Percentiles rank a stretch among this genome's conserved stretches.
phyloP scores from a whole-genome alignment of 1,284 basidiomycete genomes.

The Butyriboletus regius region DNA sequence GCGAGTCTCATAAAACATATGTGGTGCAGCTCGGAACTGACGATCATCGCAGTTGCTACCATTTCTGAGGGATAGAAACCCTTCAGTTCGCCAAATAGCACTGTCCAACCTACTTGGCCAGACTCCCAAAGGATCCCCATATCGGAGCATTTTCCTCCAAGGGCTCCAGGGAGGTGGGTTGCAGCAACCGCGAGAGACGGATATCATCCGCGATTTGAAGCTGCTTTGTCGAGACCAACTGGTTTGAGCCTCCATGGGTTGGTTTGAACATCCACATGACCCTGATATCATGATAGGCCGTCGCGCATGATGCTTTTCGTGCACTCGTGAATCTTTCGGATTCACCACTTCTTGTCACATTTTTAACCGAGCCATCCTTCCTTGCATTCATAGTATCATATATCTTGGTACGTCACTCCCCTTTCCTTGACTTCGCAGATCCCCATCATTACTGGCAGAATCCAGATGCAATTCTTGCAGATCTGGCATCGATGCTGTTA shows the following conservation, averaged over 20 bases:
- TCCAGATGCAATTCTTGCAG: conserved; percentile 81
- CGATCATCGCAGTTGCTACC: conserved; percentile 57
- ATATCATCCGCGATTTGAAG: conserved; percentile 71
- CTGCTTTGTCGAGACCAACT: conserved; percentile 79
- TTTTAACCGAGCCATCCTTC: conserved; percentile 71
- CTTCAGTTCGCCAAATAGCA: conserved; percentile 80
- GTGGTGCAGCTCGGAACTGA: conserved; percentile 15
- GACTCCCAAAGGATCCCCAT: conserved; percentile 63
- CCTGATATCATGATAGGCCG: conserved; percentile 45
- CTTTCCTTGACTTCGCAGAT: conserved; percentile 9
- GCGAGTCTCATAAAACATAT: conserved; percentile 30
- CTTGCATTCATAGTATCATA: conserved; percentile 83
- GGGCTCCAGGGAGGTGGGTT: conserved; percentile 47
- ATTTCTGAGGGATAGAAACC: conserved; percentile 82
- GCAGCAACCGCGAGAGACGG: conserved; percentile 56
- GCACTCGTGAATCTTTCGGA: conserved; percentile 93
- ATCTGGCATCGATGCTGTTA: conserved; percentile 91
- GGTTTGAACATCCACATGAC: conserved; percentile 10
- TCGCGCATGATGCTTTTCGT: conserved; percentile 91
- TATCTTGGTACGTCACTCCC: conserved; percentile 67
- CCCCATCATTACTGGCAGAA: conserved; percentile 48
- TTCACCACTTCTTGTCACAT: conserved; percentile 61
- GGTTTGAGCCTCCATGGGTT: conserved; percentile 37
- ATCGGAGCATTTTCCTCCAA: conserved; percentile 69
- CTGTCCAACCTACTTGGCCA: conserved; percentile 77